These are phyloP conservation scores for Apiospora pterosperma DNA, from an alignment of 2,329 filamentous ascomycete genomes.

Conservation along the genomic window DNA sequence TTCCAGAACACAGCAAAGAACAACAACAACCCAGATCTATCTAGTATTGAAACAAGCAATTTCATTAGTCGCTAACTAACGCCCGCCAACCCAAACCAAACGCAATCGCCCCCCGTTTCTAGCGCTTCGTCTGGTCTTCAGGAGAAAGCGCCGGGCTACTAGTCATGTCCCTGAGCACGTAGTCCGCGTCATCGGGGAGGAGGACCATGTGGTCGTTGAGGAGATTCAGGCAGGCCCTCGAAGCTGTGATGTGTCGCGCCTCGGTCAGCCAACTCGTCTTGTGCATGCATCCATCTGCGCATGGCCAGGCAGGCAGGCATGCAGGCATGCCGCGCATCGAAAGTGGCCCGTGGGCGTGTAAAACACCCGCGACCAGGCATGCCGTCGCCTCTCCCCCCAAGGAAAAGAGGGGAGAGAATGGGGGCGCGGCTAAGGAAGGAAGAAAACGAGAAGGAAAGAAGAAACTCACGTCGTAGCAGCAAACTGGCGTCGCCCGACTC, in stretches of 20 bases:
- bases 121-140: neutral
- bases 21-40: neutral
- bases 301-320: neutral
- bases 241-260: conserved; percentile 19
- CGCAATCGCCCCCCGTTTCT: neutral
- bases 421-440: neutral
- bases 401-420: neutral
- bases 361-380: too few relatives aligned
- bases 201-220: conserved; percentile 28
- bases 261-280: neutral
- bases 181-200: conserved; percentile 23
- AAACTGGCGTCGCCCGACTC: conserved; percentile 36
- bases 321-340: neutral
- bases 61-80: neutral
- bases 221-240: conserved; percentile 28
- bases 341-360: too few relatives aligned
- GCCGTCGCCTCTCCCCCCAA: neutral
- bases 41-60: neutral
- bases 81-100: neutral
- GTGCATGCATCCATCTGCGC: neutral
- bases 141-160: neutral
- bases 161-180: conserved; percentile 6
- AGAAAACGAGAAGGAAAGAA: neutral
- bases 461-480: conserved; percentile 42
- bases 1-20: too few relatives aligned